Evolutionary conservation across 2,329 filamentous ascomycete genomes (phyloP), one percentile per base, ranked within the genome.

Genomic region (Colletotrichum viniferum): DNA sequence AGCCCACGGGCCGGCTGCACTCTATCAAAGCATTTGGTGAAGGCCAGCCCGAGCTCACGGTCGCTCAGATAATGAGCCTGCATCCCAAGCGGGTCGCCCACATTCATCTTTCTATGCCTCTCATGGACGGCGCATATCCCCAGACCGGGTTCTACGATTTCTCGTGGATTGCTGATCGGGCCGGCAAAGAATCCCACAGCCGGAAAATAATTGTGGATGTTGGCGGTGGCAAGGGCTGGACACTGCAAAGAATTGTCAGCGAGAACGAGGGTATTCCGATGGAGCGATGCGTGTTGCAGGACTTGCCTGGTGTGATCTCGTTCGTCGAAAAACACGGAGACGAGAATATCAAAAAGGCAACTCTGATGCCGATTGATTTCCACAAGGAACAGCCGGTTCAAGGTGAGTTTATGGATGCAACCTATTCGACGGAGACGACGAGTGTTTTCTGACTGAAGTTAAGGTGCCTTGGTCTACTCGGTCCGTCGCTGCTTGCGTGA

Each of bases 401-500:
- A 26, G 77, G 75, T 48, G 68, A 62, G 18, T 36, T 64, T 28
- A 16, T 24, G 2, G 1, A 48, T 21, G 43, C 43, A 18, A 16
- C n/a, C 43, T 16, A 10, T 21, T 48, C 14, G 43, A 36, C 18
- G 76, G 77, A 38, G 56, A 43, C 34, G 26, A 24, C 26, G 12
- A 21, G 14, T 43, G 26, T 13, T 26, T 60, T 73, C 7, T 62
- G 18, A 34, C 48, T 69, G 14, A 58, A 30, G 30, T 12, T 2
- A 21, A 84, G 83, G 81, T 4, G 84, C 84, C 8, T 71, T 82
- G n/a, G 76, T 83, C 13, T 85, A 85, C 77, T 82, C 80, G 77
- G 82, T 83, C 70, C 80, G 79, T 65, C 81, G 82, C 14, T 82
- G 82, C 61, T 80, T 86, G 4, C 84, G 86, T 69, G 81, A 85